phyloP scores from a whole-genome alignment of 441 rosid genomes.

The Jatropha podagrica region DNA sequence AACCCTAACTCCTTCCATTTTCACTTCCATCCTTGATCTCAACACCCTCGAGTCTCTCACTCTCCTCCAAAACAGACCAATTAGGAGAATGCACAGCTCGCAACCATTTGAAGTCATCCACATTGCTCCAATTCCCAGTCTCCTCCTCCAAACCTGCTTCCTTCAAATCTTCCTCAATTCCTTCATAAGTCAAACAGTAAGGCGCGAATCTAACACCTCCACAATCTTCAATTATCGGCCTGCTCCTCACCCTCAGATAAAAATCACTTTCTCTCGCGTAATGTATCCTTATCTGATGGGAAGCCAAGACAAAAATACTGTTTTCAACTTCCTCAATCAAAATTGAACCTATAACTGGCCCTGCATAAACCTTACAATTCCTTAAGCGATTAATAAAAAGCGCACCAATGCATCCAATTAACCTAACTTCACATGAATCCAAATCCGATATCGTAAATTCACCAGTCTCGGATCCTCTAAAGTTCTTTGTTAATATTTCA shows the following conservation, averaged over 20 bases:
- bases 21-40: slow-evolving; percentile 29
- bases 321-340: slow-evolving; percentile 75
- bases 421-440: slow-evolving; percentile 62
- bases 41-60: slow-evolving; percentile 46
- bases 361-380: slow-evolving; percentile 54
- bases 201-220: slow-evolving; percentile 64
- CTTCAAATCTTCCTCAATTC: slow-evolving; percentile 61
- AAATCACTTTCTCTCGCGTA: slow-evolving; percentile 56
- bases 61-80: slow-evolving; percentile 68
- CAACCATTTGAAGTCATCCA: slow-evolving; percentile 92
- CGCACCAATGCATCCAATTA: slow-evolving; percentile 49
- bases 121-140: slow-evolving; percentile 66
- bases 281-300: slow-evolving; percentile 92
- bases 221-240: slow-evolving; percentile 83
- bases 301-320: slow-evolving; percentile 65
- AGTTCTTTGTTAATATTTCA: slow-evolving; percentile 42
- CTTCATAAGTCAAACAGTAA: slow-evolving; percentile 63
- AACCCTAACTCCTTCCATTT: slow-evolving; percentile 12
- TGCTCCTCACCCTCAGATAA: slow-evolving; percentile 78
- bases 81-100: slow-evolving; percentile 82
- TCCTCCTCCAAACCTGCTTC: slow-evolving; percentile 64
- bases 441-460: slow-evolving; percentile 69
- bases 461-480: slow-evolving; percentile 48
- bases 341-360: slow-evolving; percentile 77
- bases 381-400: slow-evolving; percentile 56